Base-by-base conservation (phyloP, 768 basidiomycete species). In the Kwoniella mangroviensis region DNA sequence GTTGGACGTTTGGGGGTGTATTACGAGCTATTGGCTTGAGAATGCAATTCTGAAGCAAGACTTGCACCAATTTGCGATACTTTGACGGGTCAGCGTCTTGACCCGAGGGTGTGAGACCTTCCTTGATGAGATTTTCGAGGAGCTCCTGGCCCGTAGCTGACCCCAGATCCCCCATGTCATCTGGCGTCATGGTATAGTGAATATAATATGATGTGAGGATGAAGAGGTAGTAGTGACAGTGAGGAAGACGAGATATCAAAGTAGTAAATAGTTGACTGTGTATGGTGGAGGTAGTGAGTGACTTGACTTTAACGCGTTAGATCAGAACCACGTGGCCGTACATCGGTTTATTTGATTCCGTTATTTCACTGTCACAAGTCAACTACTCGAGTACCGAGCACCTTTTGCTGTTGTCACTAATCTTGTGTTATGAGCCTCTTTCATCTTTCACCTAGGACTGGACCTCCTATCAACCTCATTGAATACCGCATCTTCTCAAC, bases 41-140 rank as follows among this genome's bases (percentile, higher is more conserved):
- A 34, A 81, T 64, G 55, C 80, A 79, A 22, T 76, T 71, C 58
- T 72, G 67, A 55, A 78, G 52, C 24, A 81, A 71, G 21, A 78
- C 75, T 57, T 74, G 69, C 41, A 79, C 51, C 7, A 81, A 69
- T 40, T 73, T 63, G 12, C 76, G 69, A 64, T 74, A 78, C 40
- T 69, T 68, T 15, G 42, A 51, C 2, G 67, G 60, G 43, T 79
- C 78, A 22, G 70, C 53, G 15, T 66, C 59, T 56, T 68, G 55
- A 0, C 52, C 66, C 22, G 70, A 71, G 26, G 70, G 69, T 1
- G 70, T 68, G 19, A 78, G 68, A 19, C 77, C 79, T 54, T 80
- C 73, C 21, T 70, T 61, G 61, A 80, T 77, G 56, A 80, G 74
- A 13, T 73, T 70, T 49, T 73, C 67, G 10, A 80, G 69, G 26